Evolutionary conservation across 345 rosid species (phyloP), one percentile per base, ranked within the genome.

Genomic region (Pelargonium nanum): DNA sequence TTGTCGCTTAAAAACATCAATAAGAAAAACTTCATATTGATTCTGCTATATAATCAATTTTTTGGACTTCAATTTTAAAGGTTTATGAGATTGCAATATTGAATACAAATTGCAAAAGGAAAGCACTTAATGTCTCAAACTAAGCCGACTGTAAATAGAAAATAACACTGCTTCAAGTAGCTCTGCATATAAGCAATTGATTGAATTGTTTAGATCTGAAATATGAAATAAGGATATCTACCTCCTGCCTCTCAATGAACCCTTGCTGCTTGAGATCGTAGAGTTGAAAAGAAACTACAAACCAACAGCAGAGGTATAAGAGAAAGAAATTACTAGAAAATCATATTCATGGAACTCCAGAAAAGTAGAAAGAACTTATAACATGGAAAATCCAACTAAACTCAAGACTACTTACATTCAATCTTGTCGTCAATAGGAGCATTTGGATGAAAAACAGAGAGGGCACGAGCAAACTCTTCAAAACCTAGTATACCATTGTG

Each of bases 231-330:
- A 40, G 2, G 48, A 34, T 22, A 22, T n/a, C 69, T 72, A 86
- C 99, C 95, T 94, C 97, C 79, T 94, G 95, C 55, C 99, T 83
- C 75, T 90, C 99, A 26, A 94, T 90, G 71, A 94, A 90, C 19
- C 99, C 99, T 83, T 94, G 99, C 69, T 94, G 99, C 79, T 94
- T 94, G 69, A 94, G 97, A 77, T 93, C 99, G 22, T 90, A 94
- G 45, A 94, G 71, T 79, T 94, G 96, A 77, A 94, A 94, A 21
- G 97, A 89, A 79, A 90, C 99, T 90, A 89, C 80, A 63, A 53
- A 24, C n/a, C n/a, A n/a, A 40, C 16, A 40, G 17, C 13, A 40
- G 10, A 2, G 48, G 16, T 40, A 9, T 22, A 61, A 1, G 20
- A 65, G n/a, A 62, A 56, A 7, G 23, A 54, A 48, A 21, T 6